Evolutionary conservation across 2,329 filamentous ascomycete genomes (phyloP), one percentile per base, ranked within the genome.

Genomic region (Trichoderma sp.): DNA sequence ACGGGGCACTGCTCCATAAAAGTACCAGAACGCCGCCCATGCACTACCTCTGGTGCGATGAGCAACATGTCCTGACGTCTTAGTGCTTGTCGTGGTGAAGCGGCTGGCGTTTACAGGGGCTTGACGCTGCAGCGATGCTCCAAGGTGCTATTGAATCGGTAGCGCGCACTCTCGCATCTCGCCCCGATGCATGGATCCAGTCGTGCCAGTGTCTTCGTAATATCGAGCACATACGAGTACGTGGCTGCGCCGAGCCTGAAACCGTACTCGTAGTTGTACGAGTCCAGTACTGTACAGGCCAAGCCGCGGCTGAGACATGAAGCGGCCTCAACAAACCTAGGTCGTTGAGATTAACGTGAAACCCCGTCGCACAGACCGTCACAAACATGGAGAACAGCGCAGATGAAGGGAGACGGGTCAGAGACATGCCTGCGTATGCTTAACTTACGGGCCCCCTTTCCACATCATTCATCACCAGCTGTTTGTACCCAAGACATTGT

Each of bases 401-500:
- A 64, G 54, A 64, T 34, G 62, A 64, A 34, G 62, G 52, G 63
- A 54, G 60, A 55, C 48, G 26, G 41, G 50, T 34, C n/a, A 65
- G 55, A 65, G 63, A 65, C 63, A 65, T 63, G 64, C 41, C 50
- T 63, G 26, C 58, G 64, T 62, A 63, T 65, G 64, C 64, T 63
- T 58, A 63, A 63, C 51, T 63, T 65, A 34, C 47, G 47, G 51
- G 34, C n/a, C 55, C 48, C 48, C 48, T 61, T 61, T 61, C 34
- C 44, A 12, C 47, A 26, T 41, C 41, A 26, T 55, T 24, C 39
- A 34, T 48, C 47, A 41, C 39, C 39, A 39, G 57, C 41, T 26
- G 48, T 50, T 51, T 43, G 39, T 39, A 56, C 28, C 50, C 59
- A 62, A 62, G 59, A 62, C 59, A 62, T 50, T 45, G 50, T 54